Base-by-base conservation (phyloP, 805 yeast species). In the Cyberlindnera subsufficiens region DNA sequence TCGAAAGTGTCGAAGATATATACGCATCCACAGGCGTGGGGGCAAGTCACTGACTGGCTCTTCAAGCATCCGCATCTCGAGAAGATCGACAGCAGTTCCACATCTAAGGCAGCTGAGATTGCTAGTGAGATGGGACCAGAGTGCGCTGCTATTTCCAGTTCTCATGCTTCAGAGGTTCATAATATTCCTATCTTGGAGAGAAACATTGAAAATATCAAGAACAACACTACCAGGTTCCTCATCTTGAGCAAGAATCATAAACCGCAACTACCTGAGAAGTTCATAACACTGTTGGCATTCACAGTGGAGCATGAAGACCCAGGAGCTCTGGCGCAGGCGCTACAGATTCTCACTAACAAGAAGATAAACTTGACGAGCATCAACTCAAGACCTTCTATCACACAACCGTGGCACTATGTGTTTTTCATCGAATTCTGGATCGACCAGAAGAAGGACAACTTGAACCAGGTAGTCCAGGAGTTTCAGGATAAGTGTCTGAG, bases 1-100 rank as follows among this genome's bases (percentile, higher is more conserved):
- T 49, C 60, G 1, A 59, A 70, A 13, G 73, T 89, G 40, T 63
- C 58, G 14, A 75, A 71, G 29, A 74, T 91, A 16, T 86, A 86
- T 65, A 86, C 96, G 3, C 99, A 91, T 63, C 97, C 99, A 2
- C 99, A 91, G 61, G 99, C 90, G 0, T 91, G 99, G 99, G 95
- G 96, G 9, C 99, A 91, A 60, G 82, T 86, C 39, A 67, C 73
- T 3, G 60, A 66, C 18, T 93, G 86, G 66, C 58, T 85, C 34
- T 57, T 67, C 16, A 49, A 41, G 13, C 40, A 45, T 49, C 47
- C 66, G 32, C 53, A 60, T 18, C 67, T 75, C 30, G 72, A 71
- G 40, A 71, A 64, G 46, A 68, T 84, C 15, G 96, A 89, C 61
- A 71, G 82, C 3, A 69, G 74, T 2, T 87, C 96, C 0, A 91